phyloP scores from a whole-genome alignment of 2,329 filamentous ascomycete genomes.

The Paraphaeosphaeria minitans region DNA sequence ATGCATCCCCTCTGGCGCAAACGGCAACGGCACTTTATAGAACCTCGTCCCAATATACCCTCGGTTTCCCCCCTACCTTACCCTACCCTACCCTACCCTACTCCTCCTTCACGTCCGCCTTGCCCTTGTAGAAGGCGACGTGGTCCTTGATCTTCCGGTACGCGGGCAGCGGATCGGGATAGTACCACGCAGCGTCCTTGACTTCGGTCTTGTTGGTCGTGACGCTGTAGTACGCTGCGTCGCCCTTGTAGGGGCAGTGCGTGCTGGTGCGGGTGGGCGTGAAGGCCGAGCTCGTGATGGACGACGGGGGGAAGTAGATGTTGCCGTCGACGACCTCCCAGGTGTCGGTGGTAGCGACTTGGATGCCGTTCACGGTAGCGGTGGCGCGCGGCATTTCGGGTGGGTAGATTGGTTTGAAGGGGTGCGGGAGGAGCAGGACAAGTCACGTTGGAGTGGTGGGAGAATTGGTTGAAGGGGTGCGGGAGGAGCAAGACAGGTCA shows the following conservation, averaged over 20 bases:
- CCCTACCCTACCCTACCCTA: too few species aligned
- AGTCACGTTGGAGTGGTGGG: background rate
- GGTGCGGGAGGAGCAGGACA: background rate
- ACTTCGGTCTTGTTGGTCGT: constrained; percentile 55
- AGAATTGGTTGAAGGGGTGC: background rate
- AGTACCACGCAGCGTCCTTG: constrained; percentile 65
- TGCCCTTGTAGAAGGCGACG: constrained; percentile 63
- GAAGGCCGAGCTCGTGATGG: constrained; percentile 54
- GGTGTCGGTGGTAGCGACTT: constrained; percentile 57
- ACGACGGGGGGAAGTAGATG: constrained; percentile 52
- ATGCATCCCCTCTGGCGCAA: constrained; percentile 3
- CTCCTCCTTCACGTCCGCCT: constrained; percentile 23
- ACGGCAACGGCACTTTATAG: background rate
- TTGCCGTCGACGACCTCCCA: constrained; percentile 65
- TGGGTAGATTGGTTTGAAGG: background rate
- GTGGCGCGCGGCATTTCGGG: constrained; percentile 45
- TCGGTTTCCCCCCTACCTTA: background rate
- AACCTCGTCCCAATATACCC: constrained; percentile 6
- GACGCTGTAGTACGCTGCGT: constrained; percentile 62
- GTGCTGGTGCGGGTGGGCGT: constrained; percentile 55
- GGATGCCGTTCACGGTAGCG: constrained; percentile 56
- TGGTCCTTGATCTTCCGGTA: constrained; percentile 59
- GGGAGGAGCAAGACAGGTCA: background rate
- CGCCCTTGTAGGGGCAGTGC: constrained; percentile 63
- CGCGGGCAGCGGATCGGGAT: constrained; percentile 57